A percentile compares a stretch with the other conserved stretches of the same genome.
These are phyloP conservation scores for Curvularia lunata DNA, from an alignment of 2,329 filamentous ascomycete genomes.

Conservation along the genomic window DNA sequence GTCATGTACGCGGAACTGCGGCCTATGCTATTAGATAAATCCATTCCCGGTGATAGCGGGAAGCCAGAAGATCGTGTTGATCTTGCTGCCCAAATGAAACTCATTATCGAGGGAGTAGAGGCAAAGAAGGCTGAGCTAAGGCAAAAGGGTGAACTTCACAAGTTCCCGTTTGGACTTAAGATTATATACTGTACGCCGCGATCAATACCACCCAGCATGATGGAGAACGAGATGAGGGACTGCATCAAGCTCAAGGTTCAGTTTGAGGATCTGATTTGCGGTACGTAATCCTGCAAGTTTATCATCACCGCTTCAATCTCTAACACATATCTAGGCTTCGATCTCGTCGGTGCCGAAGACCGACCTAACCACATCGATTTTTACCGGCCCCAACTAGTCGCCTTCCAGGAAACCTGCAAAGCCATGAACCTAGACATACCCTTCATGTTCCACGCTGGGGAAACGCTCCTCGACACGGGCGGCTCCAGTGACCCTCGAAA, in stretches of 20 bases:
- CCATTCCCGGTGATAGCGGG: constrained; percentile 66
- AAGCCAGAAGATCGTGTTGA: constrained; percentile 53
- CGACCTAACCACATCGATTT: constrained; percentile 64
- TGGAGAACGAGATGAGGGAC: constrained; percentile 63
- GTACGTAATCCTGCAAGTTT: constrained; percentile 50
- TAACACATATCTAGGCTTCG: constrained; percentile 60
- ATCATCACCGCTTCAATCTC: not conserved
- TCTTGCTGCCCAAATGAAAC: constrained; percentile 64
- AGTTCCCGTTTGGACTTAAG: constrained; percentile 69
- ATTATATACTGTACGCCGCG: constrained; percentile 75
- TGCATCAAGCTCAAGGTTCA: constrained; percentile 66
- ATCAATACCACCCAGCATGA: constrained; percentile 59
- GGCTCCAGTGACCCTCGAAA: constrained; percentile 62
- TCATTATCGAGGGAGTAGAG: constrained; percentile 56
- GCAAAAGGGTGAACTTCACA: constrained; percentile 41
- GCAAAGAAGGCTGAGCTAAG: constrained; percentile 55
- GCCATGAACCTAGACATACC: constrained; percentile 63
- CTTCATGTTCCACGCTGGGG: constrained; percentile 78
- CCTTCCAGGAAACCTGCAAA: constrained; percentile 62
- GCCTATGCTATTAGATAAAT: constrained; percentile 72
- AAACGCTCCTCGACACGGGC: constrained; percentile 70
- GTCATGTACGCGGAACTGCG: constrained; percentile 76
- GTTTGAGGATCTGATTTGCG: constrained; percentile 67
- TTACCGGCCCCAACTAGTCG: constrained; percentile 64
- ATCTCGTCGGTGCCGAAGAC: constrained; percentile 72